phyloP scores from a whole-genome alignment of 2,329 filamentous ascomycete genomes.

The Xylaria sp. region DNA sequence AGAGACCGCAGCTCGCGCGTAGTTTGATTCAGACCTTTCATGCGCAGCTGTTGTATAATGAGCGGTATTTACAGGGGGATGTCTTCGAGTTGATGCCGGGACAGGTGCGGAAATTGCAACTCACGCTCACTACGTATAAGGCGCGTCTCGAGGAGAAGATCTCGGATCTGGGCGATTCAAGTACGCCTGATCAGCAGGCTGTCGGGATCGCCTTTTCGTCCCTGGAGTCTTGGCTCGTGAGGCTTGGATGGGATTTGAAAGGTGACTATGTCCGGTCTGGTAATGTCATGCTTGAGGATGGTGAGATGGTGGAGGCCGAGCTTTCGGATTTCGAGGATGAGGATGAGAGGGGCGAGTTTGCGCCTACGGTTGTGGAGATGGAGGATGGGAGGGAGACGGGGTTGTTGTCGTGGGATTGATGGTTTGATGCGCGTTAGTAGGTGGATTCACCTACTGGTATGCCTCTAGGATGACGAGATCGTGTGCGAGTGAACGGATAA shows the following conservation, averaged over 20 bases:
- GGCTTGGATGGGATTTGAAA: slow-evolving; percentile 51
- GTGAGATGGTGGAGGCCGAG: slow-evolving; percentile 45
- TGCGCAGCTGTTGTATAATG: slow-evolving; percentile 51
- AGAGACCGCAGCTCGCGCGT: slow-evolving; percentile 41
- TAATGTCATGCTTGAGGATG: slow-evolving; percentile 48
- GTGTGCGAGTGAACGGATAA: background rate
- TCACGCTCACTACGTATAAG: slow-evolving; percentile 50
- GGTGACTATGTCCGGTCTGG: slow-evolving; percentile 46
- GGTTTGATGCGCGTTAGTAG: background rate
- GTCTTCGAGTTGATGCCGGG: slow-evolving; percentile 36
- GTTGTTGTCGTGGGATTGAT: slow-evolving; percentile 43
- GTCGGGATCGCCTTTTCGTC: slow-evolving; percentile 46
- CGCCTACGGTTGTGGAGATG: slow-evolving; percentile 50
- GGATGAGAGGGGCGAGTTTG: slow-evolving; percentile 50
- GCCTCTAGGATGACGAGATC: background rate
- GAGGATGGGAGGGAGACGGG: slow-evolving; percentile 47
- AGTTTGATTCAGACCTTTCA: slow-evolving; percentile 47
- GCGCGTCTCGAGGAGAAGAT: slow-evolving; percentile 46
- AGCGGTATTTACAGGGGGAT: slow-evolving; percentile 44
- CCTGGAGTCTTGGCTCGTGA: slow-evolving; percentile 45
- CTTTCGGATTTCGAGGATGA: slow-evolving; percentile 48
- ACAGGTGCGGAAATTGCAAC: slow-evolving; percentile 35
- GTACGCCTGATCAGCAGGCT: slow-evolving; percentile 38
- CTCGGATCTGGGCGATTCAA: slow-evolving; percentile 31
- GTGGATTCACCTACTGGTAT: background rate